These are phyloP conservation scores for Dentipellis sp. DNA, from an alignment of 768 basidiomycete genomes.

Conservation along the genomic window DNA sequence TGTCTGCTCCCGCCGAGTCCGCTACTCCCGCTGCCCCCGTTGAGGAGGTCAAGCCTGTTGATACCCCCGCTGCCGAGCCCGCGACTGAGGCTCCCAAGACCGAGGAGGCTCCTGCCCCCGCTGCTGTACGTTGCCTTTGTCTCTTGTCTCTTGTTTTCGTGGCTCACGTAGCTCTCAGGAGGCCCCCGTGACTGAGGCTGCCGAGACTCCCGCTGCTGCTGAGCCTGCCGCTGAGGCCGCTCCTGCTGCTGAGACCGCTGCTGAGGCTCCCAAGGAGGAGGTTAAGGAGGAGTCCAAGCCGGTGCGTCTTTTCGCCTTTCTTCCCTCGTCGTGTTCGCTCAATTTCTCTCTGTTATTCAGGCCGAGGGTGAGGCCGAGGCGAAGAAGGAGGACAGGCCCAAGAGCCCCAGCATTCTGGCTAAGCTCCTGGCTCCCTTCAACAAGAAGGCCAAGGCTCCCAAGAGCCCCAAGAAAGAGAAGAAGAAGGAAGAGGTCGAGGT, in stretches of 20 bases:
- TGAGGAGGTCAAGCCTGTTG: constrained; percentile 46
- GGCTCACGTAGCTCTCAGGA: constrained; percentile 22
- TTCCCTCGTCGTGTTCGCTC: not conserved
- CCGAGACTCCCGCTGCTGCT: constrained; percentile 19
- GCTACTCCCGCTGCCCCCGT: constrained; percentile 33
- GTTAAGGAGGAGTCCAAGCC: constrained; percentile 22
- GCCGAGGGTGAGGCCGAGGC: constrained; percentile 37
- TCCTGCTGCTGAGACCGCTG: constrained; percentile 29
- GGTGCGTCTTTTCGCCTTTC: constrained; percentile 16
- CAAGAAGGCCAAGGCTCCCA: constrained; percentile 44
- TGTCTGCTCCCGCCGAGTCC: constrained; percentile 66
- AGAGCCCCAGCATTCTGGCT: constrained; percentile 68
- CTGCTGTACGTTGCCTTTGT: constrained; percentile 22
- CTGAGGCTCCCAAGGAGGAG: constrained; percentile 12
- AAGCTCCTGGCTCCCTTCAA: constrained; percentile 80
- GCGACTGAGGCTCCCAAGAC: constrained; percentile 31
- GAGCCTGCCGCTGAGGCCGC: constrained; percentile 19
- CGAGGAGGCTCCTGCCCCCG: constrained; percentile 27
- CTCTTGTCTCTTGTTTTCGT: not conserved
- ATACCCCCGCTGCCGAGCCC: constrained; percentile 26
- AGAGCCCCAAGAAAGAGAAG: constrained; percentile 66
- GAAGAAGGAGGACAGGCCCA: constrained; percentile 75
- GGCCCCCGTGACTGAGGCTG: constrained; percentile 15
- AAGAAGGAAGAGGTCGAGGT: constrained; percentile 68
- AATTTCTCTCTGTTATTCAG: constrained; percentile 15